A percentile compares a stretch with the other conserved stretches of the same genome.
These are phyloP conservation scores for Aspergillus diversus DNA, from an alignment of 495 filamentous ascomycete species.

Conservation along the genomic window DNA sequence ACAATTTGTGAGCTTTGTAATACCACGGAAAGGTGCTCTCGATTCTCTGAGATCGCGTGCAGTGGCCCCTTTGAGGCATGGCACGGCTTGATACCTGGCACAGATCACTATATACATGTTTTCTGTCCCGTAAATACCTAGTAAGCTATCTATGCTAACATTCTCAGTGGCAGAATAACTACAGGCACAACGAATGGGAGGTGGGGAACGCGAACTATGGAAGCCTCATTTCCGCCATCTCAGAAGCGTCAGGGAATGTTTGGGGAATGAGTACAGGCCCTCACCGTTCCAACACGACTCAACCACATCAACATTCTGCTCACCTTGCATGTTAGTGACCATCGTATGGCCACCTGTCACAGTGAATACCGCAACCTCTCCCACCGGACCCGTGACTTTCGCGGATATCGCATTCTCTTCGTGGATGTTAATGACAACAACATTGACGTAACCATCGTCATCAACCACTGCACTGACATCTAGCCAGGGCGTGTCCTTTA, in stretches of 20 bases:
- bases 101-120: too few species aligned
- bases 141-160: too few species aligned
- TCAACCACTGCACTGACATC: slow-evolving; percentile 70
- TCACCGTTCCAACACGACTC: slow-evolving; percentile 65
- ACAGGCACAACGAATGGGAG: too few species aligned
- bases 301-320: slow-evolving; percentile 60
- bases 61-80: too few species aligned
- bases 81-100: too few species aligned
- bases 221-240: slow-evolving; percentile 61
- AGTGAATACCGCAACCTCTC: slow-evolving; percentile 56
- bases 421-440: slow-evolving; percentile 72
- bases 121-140: too few species aligned
- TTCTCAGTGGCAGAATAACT: too few species aligned
- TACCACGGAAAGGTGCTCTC: too few species aligned
- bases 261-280: slow-evolving; percentile 62
- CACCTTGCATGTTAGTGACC: slow-evolving; percentile 61
- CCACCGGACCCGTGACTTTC: slow-evolving; percentile 55
- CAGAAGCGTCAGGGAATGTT: slow-evolving; percentile 67
- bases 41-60: too few species aligned
- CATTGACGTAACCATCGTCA: slow-evolving; percentile 62
- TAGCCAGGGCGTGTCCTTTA: slow-evolving; percentile 69
- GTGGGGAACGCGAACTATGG: too few species aligned
- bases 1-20: too few species aligned
- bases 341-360: slow-evolving; percentile 59
- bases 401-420: slow-evolving; percentile 61